Percentiles rank a stretch among this genome's conserved stretches.
These are phyloP conservation scores for Gleditsia sinensis DNA, from an alignment of 306 rosid genomes.

Conservation along the genomic window DNA sequence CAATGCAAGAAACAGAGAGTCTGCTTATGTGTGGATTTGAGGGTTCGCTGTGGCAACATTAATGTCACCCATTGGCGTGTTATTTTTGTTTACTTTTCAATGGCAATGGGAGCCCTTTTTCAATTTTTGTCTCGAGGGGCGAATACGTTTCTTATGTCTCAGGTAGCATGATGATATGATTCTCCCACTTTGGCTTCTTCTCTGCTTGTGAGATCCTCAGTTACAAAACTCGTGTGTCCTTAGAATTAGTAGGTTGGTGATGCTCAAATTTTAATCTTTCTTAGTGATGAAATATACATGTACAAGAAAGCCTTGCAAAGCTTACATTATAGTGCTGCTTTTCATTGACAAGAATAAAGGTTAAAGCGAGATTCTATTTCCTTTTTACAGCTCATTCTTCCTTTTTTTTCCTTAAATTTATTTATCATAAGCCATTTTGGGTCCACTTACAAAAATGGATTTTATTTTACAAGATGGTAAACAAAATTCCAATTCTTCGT, in stretches of 20 bases:
- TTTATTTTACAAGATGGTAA: neutral
- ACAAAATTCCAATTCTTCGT: conserved; percentile 13
- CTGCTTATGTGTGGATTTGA: conserved; percentile 41
- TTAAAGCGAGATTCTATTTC: conserved; percentile 27
- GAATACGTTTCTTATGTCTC: conserved; percentile 41
- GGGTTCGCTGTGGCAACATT: conserved; percentile 38
- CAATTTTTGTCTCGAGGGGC: conserved; percentile 33
- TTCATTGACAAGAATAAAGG: conserved; percentile 46
- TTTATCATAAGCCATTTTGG: neutral
- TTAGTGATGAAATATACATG: conserved; percentile 14
- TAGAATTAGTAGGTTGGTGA: neutral
- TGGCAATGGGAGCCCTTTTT: conserved; percentile 29
- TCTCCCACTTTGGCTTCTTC: neutral
- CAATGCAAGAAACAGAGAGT: conserved; percentile 51
- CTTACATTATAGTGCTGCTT: conserved; percentile 35
- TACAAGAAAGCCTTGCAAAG: conserved; percentile 34
- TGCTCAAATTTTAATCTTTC: conserved; percentile 2
- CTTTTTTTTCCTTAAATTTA: too few relatives aligned
- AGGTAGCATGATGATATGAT: too few relatives aligned
- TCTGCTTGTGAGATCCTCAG: neutral
- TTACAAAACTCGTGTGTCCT: neutral
- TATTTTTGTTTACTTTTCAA: neutral
- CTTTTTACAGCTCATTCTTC: conserved; percentile 35
- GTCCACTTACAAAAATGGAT: neutral
- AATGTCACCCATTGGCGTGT: conserved; percentile 17